Evolutionary conservation across 1,284 basidiomycete species (phyloP).

Genomic region (Ceratobasidium sp.): DNA sequence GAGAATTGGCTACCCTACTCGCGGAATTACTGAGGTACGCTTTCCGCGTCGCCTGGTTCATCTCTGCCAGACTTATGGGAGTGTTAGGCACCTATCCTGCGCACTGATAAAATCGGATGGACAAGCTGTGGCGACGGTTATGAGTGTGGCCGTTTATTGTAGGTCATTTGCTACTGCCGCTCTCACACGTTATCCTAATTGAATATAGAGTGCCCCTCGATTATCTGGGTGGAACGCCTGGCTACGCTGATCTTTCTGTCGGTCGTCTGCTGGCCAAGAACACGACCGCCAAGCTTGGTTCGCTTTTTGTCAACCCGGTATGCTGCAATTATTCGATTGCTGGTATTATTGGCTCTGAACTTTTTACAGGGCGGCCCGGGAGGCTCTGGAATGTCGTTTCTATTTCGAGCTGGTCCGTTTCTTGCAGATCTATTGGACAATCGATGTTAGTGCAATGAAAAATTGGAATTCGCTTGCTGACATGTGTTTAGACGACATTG

Average conservation of each 20-base stretch:
- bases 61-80: too few relatives aligned
- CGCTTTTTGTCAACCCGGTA: conserved; percentile 45
- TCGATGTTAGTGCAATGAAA: conserved; percentile 47
- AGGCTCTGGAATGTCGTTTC: conserved; percentile 48
- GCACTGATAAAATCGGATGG: conserved; percentile 33
- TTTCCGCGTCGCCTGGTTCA: too few relatives aligned
- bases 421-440: conserved; percentile 49
- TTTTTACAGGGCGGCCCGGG: conserved; percentile 41
- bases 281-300: conserved; percentile 38
- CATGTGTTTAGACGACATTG: conserved; percentile 43
- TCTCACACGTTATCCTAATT: not conserved
- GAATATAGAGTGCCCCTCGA: conserved; percentile 41
- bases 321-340: not conserved
- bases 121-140: conserved; percentile 27
- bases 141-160: conserved; percentile 42
- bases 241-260: conserved; percentile 38
- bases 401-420: conserved; percentile 49
- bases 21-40: too few relatives aligned
- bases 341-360: not conserved
- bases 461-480: not conserved
- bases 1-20: too few relatives aligned
- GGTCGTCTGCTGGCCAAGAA: conserved; percentile 43
- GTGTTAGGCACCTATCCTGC: conserved; percentile 3
- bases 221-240: conserved; percentile 31
- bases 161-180: not conserved